Conservation (phyloP, 1,284 basidiomycete species). For the Nidula niveotomentosa region DNA sequence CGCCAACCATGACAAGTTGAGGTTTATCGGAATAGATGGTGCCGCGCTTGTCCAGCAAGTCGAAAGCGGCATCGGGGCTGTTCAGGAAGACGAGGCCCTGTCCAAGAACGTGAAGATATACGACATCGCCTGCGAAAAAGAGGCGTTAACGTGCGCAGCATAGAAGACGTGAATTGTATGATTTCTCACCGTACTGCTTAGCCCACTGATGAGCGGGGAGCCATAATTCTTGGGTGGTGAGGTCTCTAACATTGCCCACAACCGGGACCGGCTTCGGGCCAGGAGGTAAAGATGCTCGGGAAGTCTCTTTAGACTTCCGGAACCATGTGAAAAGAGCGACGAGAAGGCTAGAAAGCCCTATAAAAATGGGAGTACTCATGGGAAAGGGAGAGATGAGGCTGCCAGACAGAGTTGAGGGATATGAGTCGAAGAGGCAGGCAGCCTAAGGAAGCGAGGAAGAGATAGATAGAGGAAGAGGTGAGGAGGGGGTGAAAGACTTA, state of each 20-base stretch:
- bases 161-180: neutral
- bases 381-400: constrained; percentile 3
- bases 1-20: constrained; percentile 41
- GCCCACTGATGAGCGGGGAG: constrained; percentile 46
- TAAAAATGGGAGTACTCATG: constrained; percentile 19
- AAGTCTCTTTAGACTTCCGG: constrained; percentile 35
- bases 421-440: constrained; percentile 5
- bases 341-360: constrained; percentile 31
- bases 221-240: constrained; percentile 39
- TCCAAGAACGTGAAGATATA: constrained; percentile 45
- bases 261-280: constrained; percentile 33
- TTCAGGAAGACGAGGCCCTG: constrained; percentile 48
- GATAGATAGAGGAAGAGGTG: constrained; percentile 1
- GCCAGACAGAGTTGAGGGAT: constrained; percentile 7
- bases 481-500: too few relatives aligned
- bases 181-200: constrained; percentile 36
- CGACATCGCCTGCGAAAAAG: constrained; percentile 39
- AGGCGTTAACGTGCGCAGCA: neutral
- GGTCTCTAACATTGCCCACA: constrained; percentile 19
- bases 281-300: constrained; percentile 36
- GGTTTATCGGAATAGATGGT: constrained; percentile 46
- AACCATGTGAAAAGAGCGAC: constrained; percentile 33
- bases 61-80: constrained; percentile 35
- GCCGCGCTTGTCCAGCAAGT: constrained; percentile 45
- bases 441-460: constrained; percentile 2